Base-by-base conservation (phyloP, 768 basidiomycete genomes). In the Amanita fuliginea region DNA sequence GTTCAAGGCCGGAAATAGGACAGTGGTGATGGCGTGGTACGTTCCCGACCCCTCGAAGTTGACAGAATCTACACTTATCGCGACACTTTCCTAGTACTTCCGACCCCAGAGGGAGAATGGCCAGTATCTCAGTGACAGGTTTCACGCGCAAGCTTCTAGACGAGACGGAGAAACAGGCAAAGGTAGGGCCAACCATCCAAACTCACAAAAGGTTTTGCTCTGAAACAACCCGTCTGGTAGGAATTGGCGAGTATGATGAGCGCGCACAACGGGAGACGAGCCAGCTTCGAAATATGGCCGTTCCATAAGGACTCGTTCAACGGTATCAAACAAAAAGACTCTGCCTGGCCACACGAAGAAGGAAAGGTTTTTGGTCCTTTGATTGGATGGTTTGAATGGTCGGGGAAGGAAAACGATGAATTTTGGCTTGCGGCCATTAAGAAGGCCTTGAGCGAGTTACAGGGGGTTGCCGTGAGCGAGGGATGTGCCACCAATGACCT, bases 391-490 rank as follows among this genome's bases (percentile, higher is more conserved):
- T 42, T 42, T 42, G 40, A 42, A 21, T 42, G 40, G 40, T 42
- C 40, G 14, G 40, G 40, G 40, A 42, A 8, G 40, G 18, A 42
- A 26, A 42, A 42, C 40, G 40, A 42, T 26, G 13, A 21, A 2
- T 42, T 22, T 21, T 42, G 40, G 40, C 40, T 42, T 7, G 7
- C 7, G 14, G 24, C 6, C 6, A 42, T 42, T 42, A 22, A 9
- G 40, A 42, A 42, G 16, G 36, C 33, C 11, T 47, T 39, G 19
- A 35, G 11, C 19, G 6, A 21, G 35, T 52, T 39, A 43, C 19
- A 32, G 8, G 19, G n/a, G 44, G 52, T 43, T 18, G 52, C 52
- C 24, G 6, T 49, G 24, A 44, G 44, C n/a, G 41, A 53, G 33
- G 36, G 36, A 16, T 47, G 46, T 6, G 26, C 47, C 21, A 49